Evolutionary conservation across 352 stramenopile species (phyloP).

Genomic region (Pythium angustatum): DNA sequence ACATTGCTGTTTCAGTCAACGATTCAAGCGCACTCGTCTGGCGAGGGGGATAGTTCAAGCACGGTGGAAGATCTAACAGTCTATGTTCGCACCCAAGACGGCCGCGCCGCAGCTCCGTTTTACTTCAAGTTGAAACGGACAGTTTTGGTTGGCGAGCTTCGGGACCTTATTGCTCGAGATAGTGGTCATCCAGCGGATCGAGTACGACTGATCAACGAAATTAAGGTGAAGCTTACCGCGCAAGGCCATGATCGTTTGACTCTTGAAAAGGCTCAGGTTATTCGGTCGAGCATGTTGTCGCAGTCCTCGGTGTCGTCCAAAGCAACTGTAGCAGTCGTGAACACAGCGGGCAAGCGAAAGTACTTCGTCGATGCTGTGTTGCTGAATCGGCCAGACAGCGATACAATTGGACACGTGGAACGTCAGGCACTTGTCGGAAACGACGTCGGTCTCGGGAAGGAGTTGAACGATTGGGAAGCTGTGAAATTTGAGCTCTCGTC

Average conservation of each 20-base stretch:
- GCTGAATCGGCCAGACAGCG: slow-evolving; percentile 36
- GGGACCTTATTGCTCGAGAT: slow-evolving; percentile 37
- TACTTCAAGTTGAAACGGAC: slow-evolving; percentile 40
- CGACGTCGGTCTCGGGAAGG: slow-evolving; percentile 31
- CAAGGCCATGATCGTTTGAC: slow-evolving; percentile 36
- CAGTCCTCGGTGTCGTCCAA: slow-evolving; percentile 3
- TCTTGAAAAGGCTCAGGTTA: slow-evolving; percentile 36
- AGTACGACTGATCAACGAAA: slow-evolving; percentile 39
- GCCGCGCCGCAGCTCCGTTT: slow-evolving; percentile 35
- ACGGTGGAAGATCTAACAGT: slow-evolving; percentile 34
- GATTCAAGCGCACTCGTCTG: slow-evolving; percentile 6
- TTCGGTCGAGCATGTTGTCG: slow-evolving; percentile 6
- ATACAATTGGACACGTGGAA: slow-evolving; percentile 39
- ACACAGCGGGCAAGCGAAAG: slow-evolving; percentile 31
- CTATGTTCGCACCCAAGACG: slow-evolving; percentile 43
- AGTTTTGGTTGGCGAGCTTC: slow-evolving; percentile 37
- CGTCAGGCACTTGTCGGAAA: slow-evolving; percentile 18
- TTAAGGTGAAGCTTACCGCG: slow-evolving; percentile 39
- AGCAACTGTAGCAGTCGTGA: slow-evolving; percentile 28
- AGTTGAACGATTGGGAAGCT: slow-evolving; percentile 63
- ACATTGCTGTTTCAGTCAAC: slow-evolving; percentile 69
- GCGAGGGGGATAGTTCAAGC: slow-evolving; percentile 1
- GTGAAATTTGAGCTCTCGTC: slow-evolving; percentile 66
- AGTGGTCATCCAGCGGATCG: slow-evolving; percentile 35
- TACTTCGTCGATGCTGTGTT: slow-evolving; percentile 39